Evolutionary conservation across 768 basidiomycete species (phyloP), one percentile per base, ranked within the genome.

Genomic region (Suillus luteus): DNA sequence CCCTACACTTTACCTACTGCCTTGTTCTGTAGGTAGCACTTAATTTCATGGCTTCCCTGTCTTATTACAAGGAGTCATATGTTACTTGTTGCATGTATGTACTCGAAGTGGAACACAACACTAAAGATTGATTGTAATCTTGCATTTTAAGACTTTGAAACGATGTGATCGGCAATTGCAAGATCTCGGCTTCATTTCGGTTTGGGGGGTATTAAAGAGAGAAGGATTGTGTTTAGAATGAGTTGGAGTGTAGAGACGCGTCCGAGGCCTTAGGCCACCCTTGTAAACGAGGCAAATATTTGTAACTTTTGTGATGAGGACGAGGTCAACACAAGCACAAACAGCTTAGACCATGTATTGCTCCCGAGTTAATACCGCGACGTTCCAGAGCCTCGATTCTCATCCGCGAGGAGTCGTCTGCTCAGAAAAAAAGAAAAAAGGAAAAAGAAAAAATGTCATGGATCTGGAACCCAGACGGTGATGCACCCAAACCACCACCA

Each of bases 401-500:
- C 57, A 58, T 27, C 57, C 38, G 40, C 57, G 57, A 58, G 38
- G 27, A 27, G 27, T 27, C 27, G 27, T 27, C 27, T 27, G 27
- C 27, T 27, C 27, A 27, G 27, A 27, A 27, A 27, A 27, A 31
- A n/a, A n/a, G n/a, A n/a, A n/a, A n/a, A n/a, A n/a, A n/a, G n/a
- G 31, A 31, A 31, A 31, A 31, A n/a, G n/a, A 3, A 44, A 66
- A 62, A 63, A 91, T 90, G 90, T 90, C 88, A 46, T 89, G 88
- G 89, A 70, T 90, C n/a, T 73, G 77, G 69, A 83, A 85, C 72
- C 76, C 78, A 41, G 74, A 72, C 70, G 68, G 81, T 15, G 72
- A 78, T 60, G 69, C 72, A 31, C 72, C 78, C 46, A 72, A 78
- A 41, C 77, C 76, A 17, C 81, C 55, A 33, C 67, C 78, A 46